These are phyloP conservation scores for Cercospora canescens DNA, from an alignment of 2,329 filamentous ascomycete species.

Conservation along the genomic window DNA sequence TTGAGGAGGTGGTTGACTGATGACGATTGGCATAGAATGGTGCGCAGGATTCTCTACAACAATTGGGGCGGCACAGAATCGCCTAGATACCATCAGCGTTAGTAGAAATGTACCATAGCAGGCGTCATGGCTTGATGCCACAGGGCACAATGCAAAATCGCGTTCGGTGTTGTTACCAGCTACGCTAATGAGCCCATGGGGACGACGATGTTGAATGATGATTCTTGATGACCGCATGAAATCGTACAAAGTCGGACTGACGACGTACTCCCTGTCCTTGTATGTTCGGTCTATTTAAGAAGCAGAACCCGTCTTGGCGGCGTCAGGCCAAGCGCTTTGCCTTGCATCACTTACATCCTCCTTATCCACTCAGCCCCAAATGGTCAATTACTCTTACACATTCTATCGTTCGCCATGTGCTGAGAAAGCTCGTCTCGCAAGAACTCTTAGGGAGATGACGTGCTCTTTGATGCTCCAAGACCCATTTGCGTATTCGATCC, in stretches of 20 bases:
- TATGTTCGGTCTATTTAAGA: neutral
- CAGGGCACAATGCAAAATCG: neutral
- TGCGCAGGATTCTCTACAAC: neutral
- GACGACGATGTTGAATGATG: neutral
- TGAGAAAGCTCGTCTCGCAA: neutral
- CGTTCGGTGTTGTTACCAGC: neutral
- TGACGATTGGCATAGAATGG: neutral
- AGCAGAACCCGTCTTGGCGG: neutral
- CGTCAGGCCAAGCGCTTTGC: neutral
- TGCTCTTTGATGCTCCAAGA: neutral
- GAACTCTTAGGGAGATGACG: neutral
- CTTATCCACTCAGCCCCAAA: neutral
- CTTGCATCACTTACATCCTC: neutral
- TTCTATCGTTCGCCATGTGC: neutral
- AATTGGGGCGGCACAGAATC: neutral
- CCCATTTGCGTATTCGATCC: neutral
- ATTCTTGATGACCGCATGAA: neutral
- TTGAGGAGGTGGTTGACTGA: neutral
- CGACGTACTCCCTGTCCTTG: neutral
- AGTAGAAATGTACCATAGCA: neutral
- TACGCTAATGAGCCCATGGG: too few relatives aligned
- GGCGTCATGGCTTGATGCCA: neutral
- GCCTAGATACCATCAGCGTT: neutral
- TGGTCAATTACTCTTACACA: neutral
- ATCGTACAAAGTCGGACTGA: neutral